Evolutionary conservation across 345 rosid species (phyloP), one percentile per base, ranked within the genome.

Genomic region (Clausena lansium): DNA sequence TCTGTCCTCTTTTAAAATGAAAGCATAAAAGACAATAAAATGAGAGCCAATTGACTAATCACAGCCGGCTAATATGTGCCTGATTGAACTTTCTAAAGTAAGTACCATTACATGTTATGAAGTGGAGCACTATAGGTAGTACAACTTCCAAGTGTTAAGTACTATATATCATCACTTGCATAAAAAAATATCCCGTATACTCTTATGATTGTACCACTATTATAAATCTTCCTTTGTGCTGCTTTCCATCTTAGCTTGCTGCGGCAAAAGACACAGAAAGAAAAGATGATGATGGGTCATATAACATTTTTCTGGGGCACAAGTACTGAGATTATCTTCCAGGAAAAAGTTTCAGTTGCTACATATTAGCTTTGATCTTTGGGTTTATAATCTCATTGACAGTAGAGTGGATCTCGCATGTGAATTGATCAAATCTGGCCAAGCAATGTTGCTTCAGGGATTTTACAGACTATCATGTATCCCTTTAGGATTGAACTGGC

Each of bases 381-480:
- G 86, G 86, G 67, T 88, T 85, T 66, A 25, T 60, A 5, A 67
- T 81, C n/a, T 80, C 85, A 25, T 6, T 86, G 47, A 9, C 76
- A 60, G 79, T 83, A 4, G 89, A 88, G 80, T 78, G 91, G 84
- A 70, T 81, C 30, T 84, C 85, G 11, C 83, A 83, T 25, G 19
- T 38, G 39, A 79, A 60, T 73, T 81, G 52, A 50, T 78, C 71
- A 80, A 78, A 47, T 30, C 61, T 5, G 20, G 63, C 78, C 9
- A 36, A 57, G 63, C 45, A 15, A 77, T 11, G 61, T 60, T 2
- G 25, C 27, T 0, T 79, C 73, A 0, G 79, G 81, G 69, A 41
- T 79, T n/a, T 32, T 77, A 22, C 86, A 76, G 39, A 83, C 85
- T 0, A 19, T 33, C 4, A 27, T 79, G 84, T 76, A 76, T 7